These are phyloP conservation scores for Penicillium longicatenatum DNA, from an alignment of 495 filamentous ascomycete genomes.

Conservation along the genomic window DNA sequence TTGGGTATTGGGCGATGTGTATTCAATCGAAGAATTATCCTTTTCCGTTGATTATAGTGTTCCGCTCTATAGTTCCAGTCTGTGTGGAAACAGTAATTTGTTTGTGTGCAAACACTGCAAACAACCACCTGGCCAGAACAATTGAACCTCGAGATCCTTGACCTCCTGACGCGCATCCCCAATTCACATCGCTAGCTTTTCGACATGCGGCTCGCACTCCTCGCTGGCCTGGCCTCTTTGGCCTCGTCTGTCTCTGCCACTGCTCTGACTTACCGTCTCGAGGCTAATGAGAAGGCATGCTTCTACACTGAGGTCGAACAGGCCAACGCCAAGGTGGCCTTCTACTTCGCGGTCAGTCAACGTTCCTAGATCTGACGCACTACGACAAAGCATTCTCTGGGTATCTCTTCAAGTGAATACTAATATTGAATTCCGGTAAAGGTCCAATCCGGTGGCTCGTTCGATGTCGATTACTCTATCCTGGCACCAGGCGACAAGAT, in stretches of 20 bases:
- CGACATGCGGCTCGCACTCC: conserved; percentile 42
- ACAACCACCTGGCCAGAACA: conserved; percentile 38
- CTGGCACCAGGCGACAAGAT: conserved; percentile 78
- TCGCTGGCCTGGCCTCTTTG: conserved; percentile 63
- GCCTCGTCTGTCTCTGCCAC: conserved; percentile 68
- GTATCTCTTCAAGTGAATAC: background rate
- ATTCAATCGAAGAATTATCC: background rate
- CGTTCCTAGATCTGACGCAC: background rate
- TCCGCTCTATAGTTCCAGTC: background rate
- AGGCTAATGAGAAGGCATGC: conserved; percentile 90
- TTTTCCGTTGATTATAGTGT: background rate
- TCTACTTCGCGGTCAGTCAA: conserved; percentile 93
- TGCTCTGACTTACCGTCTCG: conserved; percentile 91
- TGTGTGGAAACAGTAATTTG: conserved; percentile 14
- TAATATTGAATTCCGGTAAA: conserved; percentile 30
- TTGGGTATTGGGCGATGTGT: background rate
- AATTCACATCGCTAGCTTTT: conserved; percentile 9
- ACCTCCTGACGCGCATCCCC: conserved; percentile 28
- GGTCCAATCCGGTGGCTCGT: conserved; percentile 95
- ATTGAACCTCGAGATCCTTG: conserved; percentile 2
- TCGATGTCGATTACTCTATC: conserved; percentile 93
- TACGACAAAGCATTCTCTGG: background rate
- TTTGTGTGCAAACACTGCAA: conserved; percentile 44
- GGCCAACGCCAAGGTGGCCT: conserved; percentile 82
- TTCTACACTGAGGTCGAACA: conserved; percentile 80